Conservation (phyloP, 208 protist species). For the Acanthamoeba comandoni region DNA sequence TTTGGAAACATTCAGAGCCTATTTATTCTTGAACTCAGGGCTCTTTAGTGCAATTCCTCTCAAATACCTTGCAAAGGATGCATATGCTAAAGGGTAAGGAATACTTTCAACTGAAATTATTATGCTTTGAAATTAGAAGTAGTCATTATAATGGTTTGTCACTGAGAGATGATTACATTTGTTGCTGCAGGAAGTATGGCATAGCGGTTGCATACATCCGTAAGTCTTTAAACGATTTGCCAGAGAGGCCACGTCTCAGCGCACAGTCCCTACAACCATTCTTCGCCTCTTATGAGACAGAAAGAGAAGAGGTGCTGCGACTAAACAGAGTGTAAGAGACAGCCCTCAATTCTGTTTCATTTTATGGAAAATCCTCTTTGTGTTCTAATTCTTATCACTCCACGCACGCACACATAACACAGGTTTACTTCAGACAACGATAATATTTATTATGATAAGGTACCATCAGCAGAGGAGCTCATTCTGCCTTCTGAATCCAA, state of each 20-base stretch:
- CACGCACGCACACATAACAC: no score
- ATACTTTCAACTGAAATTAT: no score
- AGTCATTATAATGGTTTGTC: neutral
- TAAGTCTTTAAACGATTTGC: neutral
- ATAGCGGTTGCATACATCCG: neutral
- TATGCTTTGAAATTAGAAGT: neutral
- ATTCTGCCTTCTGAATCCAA: no score
- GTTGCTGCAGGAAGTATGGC: neutral
- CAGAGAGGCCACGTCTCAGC: slow-evolving; percentile 31
- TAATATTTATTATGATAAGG: neutral
- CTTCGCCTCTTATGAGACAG: neutral
- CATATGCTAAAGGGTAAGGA: neutral
- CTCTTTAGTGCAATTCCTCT: slow-evolving; percentile 1
- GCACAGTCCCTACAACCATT: neutral
- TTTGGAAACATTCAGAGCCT: neutral
- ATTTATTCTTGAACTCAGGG: neutral
- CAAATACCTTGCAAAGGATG: slow-evolving; percentile 27
- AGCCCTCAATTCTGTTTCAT: no score
- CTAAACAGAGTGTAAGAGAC: neutral
- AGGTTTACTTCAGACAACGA: no score
- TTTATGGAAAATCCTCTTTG: no score
- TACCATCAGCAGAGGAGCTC: no score
- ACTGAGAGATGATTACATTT: neutral
- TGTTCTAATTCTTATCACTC: no score
- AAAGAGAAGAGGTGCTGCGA: neutral